Evolutionary conservation across 2,329 filamentous ascomycete species (phyloP).

Genomic region (Penicillium sp.): DNA sequence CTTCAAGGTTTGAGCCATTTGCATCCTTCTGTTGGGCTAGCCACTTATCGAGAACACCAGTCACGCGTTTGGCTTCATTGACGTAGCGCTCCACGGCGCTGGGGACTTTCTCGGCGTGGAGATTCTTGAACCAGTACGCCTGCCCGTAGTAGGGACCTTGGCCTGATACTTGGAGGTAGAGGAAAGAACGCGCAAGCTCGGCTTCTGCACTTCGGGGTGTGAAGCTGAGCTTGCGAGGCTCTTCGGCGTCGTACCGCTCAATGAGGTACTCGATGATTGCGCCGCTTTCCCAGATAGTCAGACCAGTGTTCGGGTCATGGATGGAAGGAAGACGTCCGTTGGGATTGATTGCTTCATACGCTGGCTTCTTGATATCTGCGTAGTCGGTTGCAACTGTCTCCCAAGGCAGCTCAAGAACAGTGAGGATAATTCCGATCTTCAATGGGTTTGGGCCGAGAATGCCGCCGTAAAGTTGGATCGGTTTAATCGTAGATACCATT

Average conservation of each 20-base stretch:
- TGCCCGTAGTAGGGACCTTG: conserved; percentile 55
- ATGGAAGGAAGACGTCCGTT: conserved; percentile 40
- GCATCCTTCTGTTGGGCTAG: conserved; percentile 29
- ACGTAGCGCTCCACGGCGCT: conserved; percentile 46
- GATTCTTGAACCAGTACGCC: conserved; percentile 44
- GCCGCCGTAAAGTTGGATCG: conserved; percentile 9
- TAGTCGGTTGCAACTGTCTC: conserved; percentile 22
- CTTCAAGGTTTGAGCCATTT: neutral
- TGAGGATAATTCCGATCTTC: conserved; percentile 29
- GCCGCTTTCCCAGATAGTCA: conserved; percentile 49
- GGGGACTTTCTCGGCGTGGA: conserved; percentile 43
- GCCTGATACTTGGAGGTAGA: conserved; percentile 48
- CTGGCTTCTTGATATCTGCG: conserved; percentile 30
- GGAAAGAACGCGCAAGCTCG: conserved; percentile 46
- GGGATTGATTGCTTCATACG: conserved; percentile 32
- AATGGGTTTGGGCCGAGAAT: conserved; percentile 27
- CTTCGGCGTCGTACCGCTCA: conserved; percentile 46
- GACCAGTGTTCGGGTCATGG: conserved; percentile 38
- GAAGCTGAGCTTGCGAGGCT: conserved; percentile 37
- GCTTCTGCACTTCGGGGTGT: conserved; percentile 33
- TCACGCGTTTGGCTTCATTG: conserved; percentile 45
- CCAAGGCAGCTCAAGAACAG: conserved; percentile 35
- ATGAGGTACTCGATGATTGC: conserved; percentile 49
- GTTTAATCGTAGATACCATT: conserved; percentile 4
- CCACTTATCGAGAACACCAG: conserved; percentile 45